Evolutionary conservation across 148 eudicot species (phyloP), one percentile per base, ranked within the genome.

Genomic region (Silene conica): DNA sequence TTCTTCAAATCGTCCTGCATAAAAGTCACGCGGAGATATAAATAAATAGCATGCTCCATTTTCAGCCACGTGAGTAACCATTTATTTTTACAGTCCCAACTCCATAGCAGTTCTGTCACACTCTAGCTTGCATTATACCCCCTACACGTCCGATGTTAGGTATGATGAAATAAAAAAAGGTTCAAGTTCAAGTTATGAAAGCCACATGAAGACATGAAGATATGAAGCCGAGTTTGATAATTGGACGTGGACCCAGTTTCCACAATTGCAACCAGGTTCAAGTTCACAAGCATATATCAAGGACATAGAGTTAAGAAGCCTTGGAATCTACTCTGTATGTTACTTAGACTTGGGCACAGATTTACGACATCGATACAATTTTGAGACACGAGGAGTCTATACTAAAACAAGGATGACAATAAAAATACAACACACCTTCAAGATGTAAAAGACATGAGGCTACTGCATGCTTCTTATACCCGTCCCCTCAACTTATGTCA

Each of bases 1-100:
- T 85, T 94, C 87, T 92, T 94, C 78, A 94, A 83, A 75, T 94
- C 98, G 74, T 91, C 98, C 98, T 94, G 76, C 62, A 73, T 60
- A 75, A 10, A 62, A 21, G 26, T 50, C 74, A 59, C 16, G 19
- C 60, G 76, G 15, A 28, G 25, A 3, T 16, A 74, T 73, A 57
- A 71, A 57, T 31, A 25, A 21, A 20, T 22, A 26, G 11, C 65
- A 38, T 15, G 38, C n/a, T 21, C 21, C 25, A 73, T 21, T 20
- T 11, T 23, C 70, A 28, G 5, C 66, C 61, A 67, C 34, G 34
- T 31, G 2, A 31, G 34, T 5, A 31, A 31, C 31, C 38, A 18
- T 6, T 38, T 34, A 18, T 67, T 46, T 63, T 7, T 48, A 43
- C 14, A 64, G 50, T 31, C 38, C 68, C 68, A 16, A 60, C 16